phyloP scores from a whole-genome alignment of 129 eudicot species.

The Ambrosia trifida region DNA sequence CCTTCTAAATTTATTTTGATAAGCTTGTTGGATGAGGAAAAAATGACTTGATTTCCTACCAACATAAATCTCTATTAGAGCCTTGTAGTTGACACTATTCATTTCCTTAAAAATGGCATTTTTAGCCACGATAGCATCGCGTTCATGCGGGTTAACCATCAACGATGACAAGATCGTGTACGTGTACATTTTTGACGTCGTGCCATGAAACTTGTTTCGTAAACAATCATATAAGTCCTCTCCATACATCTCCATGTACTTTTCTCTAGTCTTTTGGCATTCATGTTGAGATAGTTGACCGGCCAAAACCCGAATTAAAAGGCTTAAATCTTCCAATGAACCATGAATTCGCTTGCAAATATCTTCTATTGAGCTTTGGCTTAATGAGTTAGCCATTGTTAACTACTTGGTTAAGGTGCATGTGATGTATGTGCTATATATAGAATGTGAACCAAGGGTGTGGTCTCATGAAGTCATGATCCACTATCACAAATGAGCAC shows the following conservation, averaged over 20 bases:
- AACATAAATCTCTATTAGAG: conserved; percentile 65
- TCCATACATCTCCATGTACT: conserved; percentile 61
- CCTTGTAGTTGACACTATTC: conserved; percentile 46
- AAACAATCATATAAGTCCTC: conserved; percentile 45
- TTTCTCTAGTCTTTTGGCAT: conserved; percentile 51
- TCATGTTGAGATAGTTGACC: conserved; percentile 28
- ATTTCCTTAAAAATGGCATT: conserved; percentile 46
- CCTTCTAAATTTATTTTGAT: conserved; percentile 57
- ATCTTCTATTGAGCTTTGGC: conserved; percentile 43
- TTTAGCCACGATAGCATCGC: conserved; percentile 57
- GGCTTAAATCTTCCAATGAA: conserved; percentile 36
- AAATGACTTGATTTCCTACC: conserved; percentile 79
- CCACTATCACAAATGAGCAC: conserved; percentile 29
- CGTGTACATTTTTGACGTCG: conserved; percentile 25
- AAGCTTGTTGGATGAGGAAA: conserved; percentile 70
- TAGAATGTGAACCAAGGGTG: conserved; percentile 38
- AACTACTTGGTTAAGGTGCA: conserved; percentile 10
- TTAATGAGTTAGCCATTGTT: conserved; percentile 33
- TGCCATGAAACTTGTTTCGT: conserved; percentile 19
- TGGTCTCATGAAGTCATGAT: conserved; percentile 25
- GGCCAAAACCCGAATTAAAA: conserved; percentile 31
- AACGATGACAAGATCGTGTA: conserved; percentile 44
- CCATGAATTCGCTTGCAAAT: conserved; percentile 59
- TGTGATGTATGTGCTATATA: conserved; percentile 28
- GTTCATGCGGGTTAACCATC: conserved; percentile 59